Evolutionary conservation across 129 eudicot genomes (phyloP).

Genomic region (Pseudognaphalium luteoalbum): DNA sequence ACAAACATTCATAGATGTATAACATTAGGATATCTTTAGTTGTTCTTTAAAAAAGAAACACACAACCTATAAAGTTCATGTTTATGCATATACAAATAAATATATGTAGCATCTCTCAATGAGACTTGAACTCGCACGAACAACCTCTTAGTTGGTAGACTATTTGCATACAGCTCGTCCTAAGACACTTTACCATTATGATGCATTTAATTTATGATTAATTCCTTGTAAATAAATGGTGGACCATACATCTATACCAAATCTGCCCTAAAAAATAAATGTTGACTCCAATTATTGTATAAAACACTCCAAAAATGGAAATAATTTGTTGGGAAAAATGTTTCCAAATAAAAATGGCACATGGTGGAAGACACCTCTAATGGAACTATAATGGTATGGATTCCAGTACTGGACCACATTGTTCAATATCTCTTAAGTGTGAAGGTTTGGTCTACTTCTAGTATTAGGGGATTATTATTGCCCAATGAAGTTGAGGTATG

Average conservation of each 20-base stretch:
- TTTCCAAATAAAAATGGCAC: slow-evolving; percentile 17
- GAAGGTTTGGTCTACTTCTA: slow-evolving; percentile 17
- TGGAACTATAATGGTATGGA: slow-evolving; percentile 12
- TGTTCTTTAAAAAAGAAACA: too few species aligned
- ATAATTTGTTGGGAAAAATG: slow-evolving; percentile 9
- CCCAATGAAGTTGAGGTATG: slow-evolving; percentile 2
- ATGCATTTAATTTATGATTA: too few species aligned
- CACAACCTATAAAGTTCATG: too few species aligned
- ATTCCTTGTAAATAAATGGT: background rate
- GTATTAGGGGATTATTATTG: background rate
- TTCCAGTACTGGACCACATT: slow-evolving; percentile 21
- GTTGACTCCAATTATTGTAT: slow-evolving; percentile 12
- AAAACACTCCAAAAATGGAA: slow-evolving; percentile 22
- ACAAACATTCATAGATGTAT: too few species aligned
- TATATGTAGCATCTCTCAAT: too few species aligned
- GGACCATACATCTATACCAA: background rate
- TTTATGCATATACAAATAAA: too few species aligned
- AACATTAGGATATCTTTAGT: too few species aligned
- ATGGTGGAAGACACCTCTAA: slow-evolving; percentile 29
- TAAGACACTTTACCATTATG: too few species aligned
- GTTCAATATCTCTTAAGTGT: background rate
- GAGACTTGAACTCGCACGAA: too few species aligned
- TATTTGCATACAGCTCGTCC: too few species aligned
- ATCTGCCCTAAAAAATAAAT: slow-evolving; percentile 21
- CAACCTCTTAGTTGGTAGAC: too few species aligned